These are phyloP conservation scores for Naegleria lovaniensis DNA, from an alignment of 208 protist species.

Conservation along the genomic window DNA sequence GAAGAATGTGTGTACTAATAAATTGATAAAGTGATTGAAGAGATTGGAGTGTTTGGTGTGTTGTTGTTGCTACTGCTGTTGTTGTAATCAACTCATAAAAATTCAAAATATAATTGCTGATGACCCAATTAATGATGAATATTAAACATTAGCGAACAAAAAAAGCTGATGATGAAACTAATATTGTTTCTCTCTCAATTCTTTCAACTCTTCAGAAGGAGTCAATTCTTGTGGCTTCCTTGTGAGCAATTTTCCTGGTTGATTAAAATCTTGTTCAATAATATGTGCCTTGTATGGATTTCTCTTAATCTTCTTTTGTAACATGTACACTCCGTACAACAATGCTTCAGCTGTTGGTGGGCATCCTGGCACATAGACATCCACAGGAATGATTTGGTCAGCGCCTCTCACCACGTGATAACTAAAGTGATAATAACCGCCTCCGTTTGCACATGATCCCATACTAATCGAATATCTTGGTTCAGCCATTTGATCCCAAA, in stretches of 20 bases:
- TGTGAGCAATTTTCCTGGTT: not conserved
- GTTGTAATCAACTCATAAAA: too few species aligned
- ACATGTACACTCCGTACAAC: constrained; percentile 75
- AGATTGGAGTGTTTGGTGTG: too few species aligned
- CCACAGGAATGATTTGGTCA: constrained; percentile 93
- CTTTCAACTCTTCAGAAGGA: not conserved
- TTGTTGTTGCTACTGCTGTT: too few species aligned
- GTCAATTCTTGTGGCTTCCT: not conserved
- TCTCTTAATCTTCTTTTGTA: constrained; percentile 76
- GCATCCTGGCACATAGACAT: constrained; percentile 97
- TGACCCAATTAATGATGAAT: too few species aligned
- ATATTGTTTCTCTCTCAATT: not conserved
- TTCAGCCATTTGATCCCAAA: constrained; percentile 94
- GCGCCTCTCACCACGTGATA: constrained; percentile 92
- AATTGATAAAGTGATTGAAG: too few species aligned
- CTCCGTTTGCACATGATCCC: constrained; percentile 93
- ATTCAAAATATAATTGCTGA: too few species aligned
- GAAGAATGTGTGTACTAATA: too few species aligned
- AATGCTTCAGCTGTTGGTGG: constrained; percentile 87
- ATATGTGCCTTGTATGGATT: not conserved
- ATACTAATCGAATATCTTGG: constrained; percentile 84
- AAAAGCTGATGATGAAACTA: too few species aligned
- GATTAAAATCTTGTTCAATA: not conserved
- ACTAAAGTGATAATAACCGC: constrained; percentile 97
- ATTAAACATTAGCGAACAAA: too few species aligned